These are phyloP conservation scores for Kitagawia praeruptora DNA, from an alignment of 129 eudicot genomes.

Conservation along the genomic window DNA sequence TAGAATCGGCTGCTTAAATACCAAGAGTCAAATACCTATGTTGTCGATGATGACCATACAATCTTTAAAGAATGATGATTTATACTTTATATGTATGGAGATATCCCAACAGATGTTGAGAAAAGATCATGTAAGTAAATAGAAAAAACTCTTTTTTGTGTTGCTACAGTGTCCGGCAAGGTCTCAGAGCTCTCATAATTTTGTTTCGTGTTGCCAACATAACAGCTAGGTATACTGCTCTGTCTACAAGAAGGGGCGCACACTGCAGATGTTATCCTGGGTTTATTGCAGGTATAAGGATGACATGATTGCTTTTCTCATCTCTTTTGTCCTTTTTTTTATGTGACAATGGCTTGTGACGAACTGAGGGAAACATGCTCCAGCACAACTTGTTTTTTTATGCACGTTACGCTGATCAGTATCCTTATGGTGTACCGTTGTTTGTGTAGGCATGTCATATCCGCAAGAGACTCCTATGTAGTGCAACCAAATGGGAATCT, in stretches of 20 bases:
- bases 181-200: background rate
- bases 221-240: conserved; percentile 57
- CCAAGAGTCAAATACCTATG: conserved; percentile 46
- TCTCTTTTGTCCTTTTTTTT: background rate
- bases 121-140: conserved; percentile 22
- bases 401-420: background rate
- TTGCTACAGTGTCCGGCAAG: background rate
- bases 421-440: background rate
- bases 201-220: background rate
- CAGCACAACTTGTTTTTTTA: background rate
- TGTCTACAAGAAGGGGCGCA: conserved; percentile 80
- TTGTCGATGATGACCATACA: conserved; percentile 52
- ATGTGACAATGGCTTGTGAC: background rate
- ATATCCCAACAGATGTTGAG: conserved; percentile 25
- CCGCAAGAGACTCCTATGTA: conserved; percentile 36
- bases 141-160: background rate
- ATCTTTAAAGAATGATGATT: conserved; percentile 51
- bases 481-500: conserved; percentile 16
- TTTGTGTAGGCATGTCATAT: conserved; percentile 68
- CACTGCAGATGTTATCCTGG: conserved; percentile 55
- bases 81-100: conserved; percentile 74
- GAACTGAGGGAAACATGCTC: background rate
- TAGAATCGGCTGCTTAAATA: conserved; percentile 75
- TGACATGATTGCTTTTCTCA: background rate
- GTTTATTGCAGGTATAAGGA: conserved; percentile 58